Base-by-base conservation (phyloP, 2,329 filamentous ascomycete species). In the Onygenales sp. region DNA sequence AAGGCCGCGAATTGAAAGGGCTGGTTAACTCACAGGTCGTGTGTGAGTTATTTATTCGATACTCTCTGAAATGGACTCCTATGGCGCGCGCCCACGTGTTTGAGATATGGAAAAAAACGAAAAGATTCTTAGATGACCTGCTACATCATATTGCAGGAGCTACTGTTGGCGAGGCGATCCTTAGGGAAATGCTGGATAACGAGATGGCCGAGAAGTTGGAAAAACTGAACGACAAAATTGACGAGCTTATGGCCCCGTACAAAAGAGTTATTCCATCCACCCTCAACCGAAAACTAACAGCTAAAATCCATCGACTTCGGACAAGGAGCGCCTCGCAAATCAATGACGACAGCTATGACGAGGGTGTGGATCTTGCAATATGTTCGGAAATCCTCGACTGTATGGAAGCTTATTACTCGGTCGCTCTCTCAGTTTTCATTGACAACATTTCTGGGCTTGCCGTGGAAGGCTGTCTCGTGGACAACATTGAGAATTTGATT, bases 31-130 rank as follows among this genome's bases (percentile, higher is more conserved):
- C 71, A 2, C 60, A 68, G 1, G 56, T 74, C 1, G 57, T 75
- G 13, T 66, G 66, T 2, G 69, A 73, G 45, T 57, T 75, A 2
- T 74, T 73, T 47, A 66, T 66, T 60, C 68, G 71, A 49, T 68
- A 72, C 54, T 69, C 66, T 3, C 58, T 56, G 2, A 61, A 62
- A 33, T 74, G 71, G 71, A 52, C 63, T 2, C 31, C 52, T 6
- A 57, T 72, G 2, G 65, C 71, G 8, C 57, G 53, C 21, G 52
- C 53, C 5, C 57, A 60, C 41, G 54, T 59, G 14, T 56, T 52
- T 32, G 57, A 59, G 46, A 35, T 57, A 7, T 60, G 58, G 58
- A 59, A 57, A 21, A 56, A 52, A 21, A 50, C 59, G 7, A 60
- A 57, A 14, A 54, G 52, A 21, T 59, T 59, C 44, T 42, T 59